phyloP scores from a whole-genome alignment of 108 stramenopile species.

The Discostella stelligeroides region DNA sequence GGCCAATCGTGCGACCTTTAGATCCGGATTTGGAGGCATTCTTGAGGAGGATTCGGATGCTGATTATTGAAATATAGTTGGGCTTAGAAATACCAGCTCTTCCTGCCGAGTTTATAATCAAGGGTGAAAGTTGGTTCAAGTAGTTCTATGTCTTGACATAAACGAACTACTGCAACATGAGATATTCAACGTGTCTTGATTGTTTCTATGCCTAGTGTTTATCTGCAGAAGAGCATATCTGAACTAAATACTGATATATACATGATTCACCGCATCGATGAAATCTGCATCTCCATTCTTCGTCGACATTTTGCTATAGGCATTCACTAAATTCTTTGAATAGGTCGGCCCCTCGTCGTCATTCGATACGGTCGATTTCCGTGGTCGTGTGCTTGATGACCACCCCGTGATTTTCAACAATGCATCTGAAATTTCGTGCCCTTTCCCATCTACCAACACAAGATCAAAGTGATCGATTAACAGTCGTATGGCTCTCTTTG shows the following conservation, averaged over 20 bases:
- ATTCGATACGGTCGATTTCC: slow-evolving; percentile 5
- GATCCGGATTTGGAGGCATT: slow-evolving; percentile 42
- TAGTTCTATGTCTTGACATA: too few species aligned
- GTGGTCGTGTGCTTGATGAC: slow-evolving; percentile 9
- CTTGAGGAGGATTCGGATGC: slow-evolving; percentile 46
- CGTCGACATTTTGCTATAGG: slow-evolving; percentile 24
- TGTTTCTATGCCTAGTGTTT: too few species aligned
- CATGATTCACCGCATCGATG: slow-evolving; percentile 43
- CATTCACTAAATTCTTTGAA: slow-evolving; percentile 39
- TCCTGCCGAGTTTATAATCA: too few species aligned
- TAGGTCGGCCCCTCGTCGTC: slow-evolving; percentile 16
- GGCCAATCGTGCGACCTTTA: slow-evolving; percentile 41
- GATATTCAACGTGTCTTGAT: too few species aligned
- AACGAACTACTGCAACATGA: slow-evolving; percentile 6
- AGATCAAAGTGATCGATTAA: slow-evolving; percentile 43
- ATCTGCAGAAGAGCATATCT: too few species aligned
- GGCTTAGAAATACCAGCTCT: too few species aligned
- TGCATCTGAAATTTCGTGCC: slow-evolving; percentile 21
- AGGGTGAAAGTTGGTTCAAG: too few species aligned
- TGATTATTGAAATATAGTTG: slow-evolving; percentile 11
- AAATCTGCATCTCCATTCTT: slow-evolving; percentile 50
- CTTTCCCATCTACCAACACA: slow-evolving; percentile 23
- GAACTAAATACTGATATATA: slow-evolving; percentile 24
- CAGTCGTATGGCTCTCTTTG: slow-evolving; percentile 24
- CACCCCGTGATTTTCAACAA: slow-evolving; percentile 42